A percentile compares a stretch with the other conserved stretches of the same genome.
Conservation (phyloP, 768 basidiomycete genomes). For the Hortiboletus campestris region DNA sequence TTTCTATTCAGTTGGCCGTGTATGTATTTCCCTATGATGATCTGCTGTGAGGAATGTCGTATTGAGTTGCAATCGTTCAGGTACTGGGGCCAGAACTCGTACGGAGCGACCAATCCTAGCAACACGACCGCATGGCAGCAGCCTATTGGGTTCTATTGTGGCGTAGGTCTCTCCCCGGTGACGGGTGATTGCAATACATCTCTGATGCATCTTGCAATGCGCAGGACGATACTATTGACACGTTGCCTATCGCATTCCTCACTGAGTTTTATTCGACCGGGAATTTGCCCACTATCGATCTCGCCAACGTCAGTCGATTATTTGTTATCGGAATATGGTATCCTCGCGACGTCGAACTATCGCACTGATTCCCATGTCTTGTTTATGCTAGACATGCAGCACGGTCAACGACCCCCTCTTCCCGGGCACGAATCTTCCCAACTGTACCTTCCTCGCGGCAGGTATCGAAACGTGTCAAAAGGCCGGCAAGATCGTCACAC, state of each 20-base stretch:
- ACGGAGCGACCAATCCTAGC: conserved; percentile 26
- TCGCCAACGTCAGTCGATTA: conserved; percentile 49
- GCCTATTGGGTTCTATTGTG: conserved; percentile 33
- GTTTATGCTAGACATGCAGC: conserved; percentile 55
- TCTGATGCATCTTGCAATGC: background rate
- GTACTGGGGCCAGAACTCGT: conserved; percentile 40
- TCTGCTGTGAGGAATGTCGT: background rate
- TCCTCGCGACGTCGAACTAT: background rate
- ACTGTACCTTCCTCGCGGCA: conserved; percentile 58
- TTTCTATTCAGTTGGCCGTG: conserved; percentile 24
- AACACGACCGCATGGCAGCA: conserved; percentile 31
- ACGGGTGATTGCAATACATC: background rate
- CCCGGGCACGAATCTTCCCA: conserved; percentile 57
- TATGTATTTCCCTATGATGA: conserved; percentile 2
- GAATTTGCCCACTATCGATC: conserved; percentile 55
- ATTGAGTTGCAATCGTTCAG: conserved; percentile 5
- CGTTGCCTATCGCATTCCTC: conserved; percentile 61
- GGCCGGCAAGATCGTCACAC: conserved; percentile 58
- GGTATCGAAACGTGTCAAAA: conserved; percentile 66
- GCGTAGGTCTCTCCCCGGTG: conserved; percentile 8
- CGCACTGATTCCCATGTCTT: conserved; percentile 1
- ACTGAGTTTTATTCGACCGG: conserved; percentile 58
- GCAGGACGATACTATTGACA: conserved; percentile 57
- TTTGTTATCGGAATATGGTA: background rate
- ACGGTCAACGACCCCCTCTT: conserved; percentile 54